Conservation (phyloP, 176 grass and related monocot species). For the Oryza meridionalis region DNA sequence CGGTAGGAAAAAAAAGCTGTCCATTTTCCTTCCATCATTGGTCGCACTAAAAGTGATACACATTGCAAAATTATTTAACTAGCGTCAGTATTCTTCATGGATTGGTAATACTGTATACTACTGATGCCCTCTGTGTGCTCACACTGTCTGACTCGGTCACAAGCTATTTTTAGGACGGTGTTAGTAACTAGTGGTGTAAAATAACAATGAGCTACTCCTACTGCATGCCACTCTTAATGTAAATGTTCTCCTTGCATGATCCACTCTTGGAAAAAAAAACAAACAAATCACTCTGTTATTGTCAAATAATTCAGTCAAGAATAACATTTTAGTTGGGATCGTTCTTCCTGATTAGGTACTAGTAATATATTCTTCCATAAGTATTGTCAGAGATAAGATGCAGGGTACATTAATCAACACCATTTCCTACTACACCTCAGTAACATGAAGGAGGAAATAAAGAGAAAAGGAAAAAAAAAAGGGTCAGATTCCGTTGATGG, state of each 20-base stretch:
- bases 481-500: neutral
- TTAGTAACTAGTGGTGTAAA: slow-evolving; percentile 25
- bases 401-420: neutral
- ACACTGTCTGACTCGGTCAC: neutral
- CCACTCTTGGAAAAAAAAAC: neutral
- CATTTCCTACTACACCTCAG: neutral
- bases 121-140: neutral
- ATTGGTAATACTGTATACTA: neutral
- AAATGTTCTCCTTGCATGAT: neutral
- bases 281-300: neutral
- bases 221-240: neutral
- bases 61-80: no score
- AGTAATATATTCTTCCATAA: neutral
- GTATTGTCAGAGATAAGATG: neutral
- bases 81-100: no score
- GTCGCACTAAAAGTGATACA: neutral
- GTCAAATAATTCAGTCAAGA: neutral
- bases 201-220: neutral
- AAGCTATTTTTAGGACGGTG: slow-evolving; percentile 29
- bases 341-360: neutral
- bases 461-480: neutral
- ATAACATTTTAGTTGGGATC: neutral
- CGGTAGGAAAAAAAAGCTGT: neutral
- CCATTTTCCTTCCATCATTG: neutral
- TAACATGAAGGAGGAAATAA: neutral